Evolutionary conservation across 2,329 filamentous ascomycete genomes (phyloP).

Genomic region (Penicillium digitatum): DNA sequence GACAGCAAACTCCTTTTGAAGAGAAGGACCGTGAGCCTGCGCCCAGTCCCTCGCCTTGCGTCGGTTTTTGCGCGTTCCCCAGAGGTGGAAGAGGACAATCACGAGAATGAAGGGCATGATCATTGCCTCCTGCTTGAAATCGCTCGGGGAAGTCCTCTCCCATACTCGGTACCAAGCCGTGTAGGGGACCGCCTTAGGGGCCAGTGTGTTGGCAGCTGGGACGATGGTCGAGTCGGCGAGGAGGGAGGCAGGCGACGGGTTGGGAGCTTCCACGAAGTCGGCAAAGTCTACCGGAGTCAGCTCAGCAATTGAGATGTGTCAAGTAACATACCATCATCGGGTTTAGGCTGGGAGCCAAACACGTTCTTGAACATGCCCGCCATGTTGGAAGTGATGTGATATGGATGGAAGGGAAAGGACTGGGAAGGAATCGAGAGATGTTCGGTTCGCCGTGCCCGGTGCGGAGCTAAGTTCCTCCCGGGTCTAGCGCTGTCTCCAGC

Average conservation of each 20-base stretch:
- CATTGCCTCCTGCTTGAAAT: constrained; percentile 84
- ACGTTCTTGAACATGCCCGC: constrained; percentile 41
- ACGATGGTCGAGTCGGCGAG: constrained; percentile 40
- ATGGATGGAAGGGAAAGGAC: constrained; percentile 24
- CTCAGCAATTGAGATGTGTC: constrained; percentile 10
- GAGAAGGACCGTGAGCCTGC: constrained; percentile 63
- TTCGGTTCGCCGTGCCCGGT: constrained; percentile 12
- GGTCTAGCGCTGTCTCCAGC: constrained; percentile 45
- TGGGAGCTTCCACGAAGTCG: constrained; percentile 79
- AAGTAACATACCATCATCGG: constrained; percentile 36
- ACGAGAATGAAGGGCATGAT: constrained; percentile 72
- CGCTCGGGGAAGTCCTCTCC: constrained; percentile 76
- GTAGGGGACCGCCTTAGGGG: constrained; percentile 60
- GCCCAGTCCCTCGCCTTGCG: constrained; percentile 78
- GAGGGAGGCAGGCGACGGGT: constrained; percentile 55
- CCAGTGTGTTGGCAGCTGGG: constrained; percentile 45
- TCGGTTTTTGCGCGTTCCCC: constrained; percentile 76
- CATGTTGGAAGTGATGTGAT: constrained; percentile 25
- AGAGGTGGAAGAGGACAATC: constrained; percentile 72
- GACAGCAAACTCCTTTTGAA: constrained; percentile 77
- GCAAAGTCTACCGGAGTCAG: constrained; percentile 69
- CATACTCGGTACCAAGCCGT: constrained; percentile 97
- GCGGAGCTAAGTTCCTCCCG: constrained; percentile 31
- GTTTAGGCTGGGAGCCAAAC: constrained; percentile 35
- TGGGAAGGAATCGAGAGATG: constrained; percentile 19